phyloP scores from a whole-genome alignment of 345 rosid genomes.

The Populus deltoides region DNA sequence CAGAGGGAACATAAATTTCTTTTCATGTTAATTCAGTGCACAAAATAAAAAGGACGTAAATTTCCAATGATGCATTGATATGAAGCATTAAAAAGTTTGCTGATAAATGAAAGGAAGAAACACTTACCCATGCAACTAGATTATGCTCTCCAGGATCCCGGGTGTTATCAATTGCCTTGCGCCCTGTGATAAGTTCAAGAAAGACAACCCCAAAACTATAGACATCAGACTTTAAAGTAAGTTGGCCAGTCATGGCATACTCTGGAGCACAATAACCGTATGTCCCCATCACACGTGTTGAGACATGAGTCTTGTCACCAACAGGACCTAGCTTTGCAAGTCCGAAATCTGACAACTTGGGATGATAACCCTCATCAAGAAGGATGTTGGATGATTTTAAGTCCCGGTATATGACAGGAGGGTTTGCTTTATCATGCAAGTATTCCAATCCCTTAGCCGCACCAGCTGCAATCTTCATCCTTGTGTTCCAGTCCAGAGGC shows the following conservation, averaged over 20 bases:
- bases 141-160: constrained; percentile 84
- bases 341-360: constrained; percentile 94
- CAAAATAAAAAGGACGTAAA: background rate
- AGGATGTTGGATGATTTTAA: constrained; percentile 93
- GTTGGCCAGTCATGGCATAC: constrained; percentile 99
- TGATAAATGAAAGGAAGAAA: constrained; percentile 1
- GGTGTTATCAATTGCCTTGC: constrained; percentile 88
- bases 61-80: background rate
- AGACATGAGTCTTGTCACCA: constrained; percentile 97
- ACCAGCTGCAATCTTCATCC: constrained; percentile 98
- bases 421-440: constrained; percentile 92
- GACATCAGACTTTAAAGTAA: constrained; percentile 90
- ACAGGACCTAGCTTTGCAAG: constrained; percentile 97
- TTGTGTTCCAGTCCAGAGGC: constrained; percentile 90
- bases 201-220: constrained; percentile 98
- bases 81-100: background rate
- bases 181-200: constrained; percentile 92
- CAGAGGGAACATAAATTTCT: constrained; percentile 5
- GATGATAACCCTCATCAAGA: constrained; percentile 84
- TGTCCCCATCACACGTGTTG: constrained; percentile 99
- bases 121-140: constrained; percentile 93
- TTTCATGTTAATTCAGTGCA: constrained; percentile 12
- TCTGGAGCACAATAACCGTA: constrained; percentile 99
- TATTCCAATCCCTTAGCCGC: constrained; percentile 97
- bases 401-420: constrained; percentile 96